Percentiles rank a stretch among this genome's conserved stretches.
Evolutionary conservation across 768 basidiomycete species (phyloP).

Genomic region (Leccinellum luteum): DNA sequence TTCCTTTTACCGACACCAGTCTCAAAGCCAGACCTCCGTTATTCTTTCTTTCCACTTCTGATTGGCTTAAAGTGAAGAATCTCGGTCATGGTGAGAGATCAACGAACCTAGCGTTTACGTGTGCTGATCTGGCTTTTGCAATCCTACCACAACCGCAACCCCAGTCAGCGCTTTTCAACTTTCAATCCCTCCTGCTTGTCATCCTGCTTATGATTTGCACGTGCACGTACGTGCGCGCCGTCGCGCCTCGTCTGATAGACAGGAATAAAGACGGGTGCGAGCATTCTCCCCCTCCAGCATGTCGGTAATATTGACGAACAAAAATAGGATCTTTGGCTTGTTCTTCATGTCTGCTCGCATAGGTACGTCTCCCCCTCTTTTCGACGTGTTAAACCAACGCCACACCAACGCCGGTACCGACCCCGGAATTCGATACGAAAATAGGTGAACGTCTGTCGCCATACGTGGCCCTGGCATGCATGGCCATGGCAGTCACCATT

Average conservation of each 20-base stretch:
- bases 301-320: not conserved
- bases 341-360: conserved; percentile 97
- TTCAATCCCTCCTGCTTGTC: conserved; percentile 91
- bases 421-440: not conserved
- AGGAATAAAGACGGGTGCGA: conserved; percentile 90
- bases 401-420: not conserved
- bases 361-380: conserved; percentile 51
- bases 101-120: not conserved
- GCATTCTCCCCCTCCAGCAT: not conserved
- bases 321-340: conserved; percentile 76
- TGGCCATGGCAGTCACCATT: conserved; percentile 86
- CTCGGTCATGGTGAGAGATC: not conserved
- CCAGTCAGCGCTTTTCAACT: conserved; percentile 98
- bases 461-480: conserved; percentile 90
- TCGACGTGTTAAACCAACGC: not conserved
- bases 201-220: conserved; percentile 94
- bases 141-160: not conserved
- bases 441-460: conserved; percentile 93
- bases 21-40: not conserved
- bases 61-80: not conserved
- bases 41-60: not conserved
- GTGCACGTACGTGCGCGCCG: conserved; percentile 90
- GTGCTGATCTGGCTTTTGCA: not conserved
- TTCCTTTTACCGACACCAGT: too few relatives aligned
- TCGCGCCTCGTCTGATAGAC: conserved; percentile 88